Evolutionary conservation across 371 early-diverging fungal genomes (phyloP), one percentile per base, ranked within the genome.

Genomic region (Batkoa obscura): DNA sequence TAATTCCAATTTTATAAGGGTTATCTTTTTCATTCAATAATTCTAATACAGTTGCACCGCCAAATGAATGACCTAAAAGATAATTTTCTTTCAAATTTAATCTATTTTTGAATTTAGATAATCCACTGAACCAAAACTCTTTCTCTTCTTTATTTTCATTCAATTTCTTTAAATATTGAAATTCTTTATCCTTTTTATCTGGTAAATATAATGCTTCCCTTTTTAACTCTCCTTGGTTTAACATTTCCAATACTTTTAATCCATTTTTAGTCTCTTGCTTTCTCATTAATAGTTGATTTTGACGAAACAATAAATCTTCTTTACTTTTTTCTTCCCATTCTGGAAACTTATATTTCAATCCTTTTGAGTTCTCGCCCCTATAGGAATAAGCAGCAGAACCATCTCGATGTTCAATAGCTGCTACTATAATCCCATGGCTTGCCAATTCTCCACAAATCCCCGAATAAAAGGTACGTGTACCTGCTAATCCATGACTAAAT

Each of bases 11-110:
- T 57, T 56, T 60, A 43, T 67, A 73, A 12, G 64, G 59, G 34
- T 50, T 46, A 3, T 54, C 15, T 39, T 57, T 56, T 1, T 59
- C 51, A 49, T 57, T 59, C 9, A 70, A 50, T 49, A 39, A 48
- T 10, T 60, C 59, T 50, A 73, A 59, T 8, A 64, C 56, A 0
- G 78, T 74, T 10, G 74, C 74, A 12, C 63, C 79, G 3, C 80
- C 80, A 67, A 78, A 80, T 33, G 67, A 67, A 62, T 80, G 80
- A 35, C 80, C 80, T 4, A 69, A 63, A 62, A 77, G 64, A 35
- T 67, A 64, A 36, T 63, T 4, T 13, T 65, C 61, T 1, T 65
- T 60, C 42, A 73, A 58, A 60, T 78, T 71, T 9, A 78, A 43
- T 15, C 67, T 49, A 0, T 66, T 66, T 32, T 58, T 15, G 39